phyloP scores from a whole-genome alignment of 2,329 filamentous ascomycete species.

The Paradendryphiella salina region DNA sequence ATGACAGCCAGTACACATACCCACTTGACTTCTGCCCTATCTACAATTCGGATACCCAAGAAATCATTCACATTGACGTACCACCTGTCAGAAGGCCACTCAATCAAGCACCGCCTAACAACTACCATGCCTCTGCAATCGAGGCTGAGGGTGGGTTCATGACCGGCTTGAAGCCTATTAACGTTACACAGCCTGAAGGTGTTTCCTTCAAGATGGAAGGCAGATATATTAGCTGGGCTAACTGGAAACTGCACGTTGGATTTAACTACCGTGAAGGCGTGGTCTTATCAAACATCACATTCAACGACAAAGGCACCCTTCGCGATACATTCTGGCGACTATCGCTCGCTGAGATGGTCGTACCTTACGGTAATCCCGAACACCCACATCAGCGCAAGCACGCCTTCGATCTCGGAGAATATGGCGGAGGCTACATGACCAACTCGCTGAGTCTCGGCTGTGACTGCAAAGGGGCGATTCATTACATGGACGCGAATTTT shows the following conservation, averaged over 20 bases:
- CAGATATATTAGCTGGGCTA: constrained; percentile 81
- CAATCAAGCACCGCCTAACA: constrained; percentile 71
- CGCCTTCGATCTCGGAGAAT: constrained; percentile 79
- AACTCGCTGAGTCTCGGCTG: constrained; percentile 76
- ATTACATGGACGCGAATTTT: constrained; percentile 88
- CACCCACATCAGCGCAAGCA: constrained; percentile 80
- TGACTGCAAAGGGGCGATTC: constrained; percentile 87
- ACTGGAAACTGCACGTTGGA: constrained; percentile 89
- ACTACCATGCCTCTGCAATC: constrained; percentile 76
- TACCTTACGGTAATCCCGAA: constrained; percentile 82
- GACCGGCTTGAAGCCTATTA: constrained; percentile 79
- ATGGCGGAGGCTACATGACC: constrained; percentile 81
- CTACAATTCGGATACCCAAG: constrained; percentile 76
- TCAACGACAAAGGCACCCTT: constrained; percentile 76
- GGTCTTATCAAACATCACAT: constrained; percentile 86
- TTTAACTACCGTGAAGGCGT: constrained; percentile 96
- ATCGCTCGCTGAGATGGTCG: constrained; percentile 91
- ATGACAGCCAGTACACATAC: constrained; percentile 88
- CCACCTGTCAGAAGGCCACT: constrained; percentile 76
- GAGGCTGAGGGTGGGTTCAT: constrained; percentile 75
- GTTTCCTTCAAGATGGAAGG: constrained; percentile 82
- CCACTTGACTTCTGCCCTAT: constrained; percentile 94
- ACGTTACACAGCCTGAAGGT: constrained; percentile 85
- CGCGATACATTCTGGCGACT: constrained; percentile 86
- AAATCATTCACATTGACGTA: constrained; percentile 82